These are phyloP conservation scores for Diphasiastrum complanatum DNA, from an alignment of 83 land plant genomes.

Conservation along the genomic window DNA sequence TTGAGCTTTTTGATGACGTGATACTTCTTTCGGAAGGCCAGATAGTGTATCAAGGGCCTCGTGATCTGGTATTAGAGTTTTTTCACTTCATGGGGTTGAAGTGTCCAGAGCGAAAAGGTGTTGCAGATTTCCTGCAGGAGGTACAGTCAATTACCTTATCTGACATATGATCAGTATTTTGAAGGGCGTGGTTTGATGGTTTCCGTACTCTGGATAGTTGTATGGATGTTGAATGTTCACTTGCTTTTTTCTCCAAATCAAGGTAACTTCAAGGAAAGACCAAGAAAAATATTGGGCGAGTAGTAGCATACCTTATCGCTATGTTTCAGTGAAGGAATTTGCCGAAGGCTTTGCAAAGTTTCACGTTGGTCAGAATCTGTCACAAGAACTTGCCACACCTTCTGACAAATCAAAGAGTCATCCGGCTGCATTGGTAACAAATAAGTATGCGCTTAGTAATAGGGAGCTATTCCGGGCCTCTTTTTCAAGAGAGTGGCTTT, in stretches of 20 bases:
- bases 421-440: constrained; percentile 16
- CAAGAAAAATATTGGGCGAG: constrained; percentile 14
- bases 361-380: neutral
- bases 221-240: neutral
- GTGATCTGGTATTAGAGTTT: constrained; percentile 5
- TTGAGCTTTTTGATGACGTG: constrained; percentile 7
- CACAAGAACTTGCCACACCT: constrained; percentile 8
- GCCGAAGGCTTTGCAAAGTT: constrained; percentile 1
- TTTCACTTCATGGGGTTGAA: neutral
- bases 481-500: constrained; percentile 18
- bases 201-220: too few species aligned
- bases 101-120: neutral
- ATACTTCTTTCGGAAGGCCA: constrained; percentile 8
- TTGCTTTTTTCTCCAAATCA: neutral
- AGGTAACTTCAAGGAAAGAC: constrained; percentile 18
- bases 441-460: neutral
- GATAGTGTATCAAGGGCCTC: constrained; percentile 18
- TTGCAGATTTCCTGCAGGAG: constrained; percentile 19
- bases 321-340: constrained; percentile 7
- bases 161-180: neutral
- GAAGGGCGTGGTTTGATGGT: too few species aligned
- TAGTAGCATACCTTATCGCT: neutral
- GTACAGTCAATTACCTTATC: neutral
- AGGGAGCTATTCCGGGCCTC: constrained; percentile 15
- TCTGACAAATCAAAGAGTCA: constrained; percentile 10